Evolutionary conservation across 768 basidiomycete genomes (phyloP), one percentile per base, ranked within the genome.

Genomic region (Paxillus ammoniavirescens): DNA sequence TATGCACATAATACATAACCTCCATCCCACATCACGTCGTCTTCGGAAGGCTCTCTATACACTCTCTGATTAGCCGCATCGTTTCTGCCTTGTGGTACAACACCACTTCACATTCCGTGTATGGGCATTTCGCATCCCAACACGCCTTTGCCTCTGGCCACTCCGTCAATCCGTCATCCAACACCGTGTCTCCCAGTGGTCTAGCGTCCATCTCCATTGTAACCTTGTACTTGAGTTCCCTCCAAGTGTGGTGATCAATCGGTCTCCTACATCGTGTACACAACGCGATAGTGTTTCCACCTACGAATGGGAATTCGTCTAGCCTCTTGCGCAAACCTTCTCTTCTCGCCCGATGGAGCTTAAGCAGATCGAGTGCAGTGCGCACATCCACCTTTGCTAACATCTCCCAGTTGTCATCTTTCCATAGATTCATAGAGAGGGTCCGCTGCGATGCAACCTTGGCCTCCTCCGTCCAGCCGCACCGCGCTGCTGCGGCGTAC

Each of bases 81-180:
- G 83, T 82, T 47, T 79, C 78, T 17, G 66, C 58, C 64, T 78
- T 78, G 64, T 85, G 82, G 48, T 86, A 87, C 31, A 86, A 72
- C 18, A 78, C 64, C 0, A 78, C 75, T 10, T 62, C 66, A 59
- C 85, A 87, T 0, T 64, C 65, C 12, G 33, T 4, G 51, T 75
- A 75, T 4, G 71, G 62, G 58, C 85, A 87, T 42, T 75, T 75
- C 2, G 83, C 78, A 53, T 71, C 70, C 85, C 85, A 87, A 60
- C 83, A 87, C 1, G 78, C 75, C 57, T 72, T 69, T n/a, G 85
- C 81, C 58, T 82, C 80, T 0, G 75, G 68, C 83, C 84, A 87
- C 35, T 77, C 75, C 12, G 62, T 61, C 47, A 87, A 64, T 2
- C 84, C 84, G 9, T 54, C 48, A 8, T 76, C 70, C 54, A 76